These are phyloP conservation scores for Pyricularia sp. DNA, from an alignment of 2,329 filamentous ascomycete species.

Conservation along the genomic window DNA sequence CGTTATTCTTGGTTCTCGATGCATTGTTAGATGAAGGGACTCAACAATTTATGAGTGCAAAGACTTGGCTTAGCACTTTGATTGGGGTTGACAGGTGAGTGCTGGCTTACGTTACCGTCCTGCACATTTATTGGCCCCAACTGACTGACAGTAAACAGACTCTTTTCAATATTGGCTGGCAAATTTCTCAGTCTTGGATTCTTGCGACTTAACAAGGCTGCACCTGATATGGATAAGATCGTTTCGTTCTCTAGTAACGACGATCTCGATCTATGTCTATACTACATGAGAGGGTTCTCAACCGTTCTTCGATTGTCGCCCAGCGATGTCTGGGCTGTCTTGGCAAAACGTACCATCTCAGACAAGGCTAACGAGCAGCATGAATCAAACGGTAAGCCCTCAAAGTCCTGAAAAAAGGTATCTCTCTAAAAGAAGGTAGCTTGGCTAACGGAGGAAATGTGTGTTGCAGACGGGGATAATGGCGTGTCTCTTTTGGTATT, in stretches of 20 bases:
- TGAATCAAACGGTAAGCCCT: background rate
- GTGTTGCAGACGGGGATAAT: slow-evolving; percentile 31
- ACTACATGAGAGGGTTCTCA: slow-evolving; percentile 66
- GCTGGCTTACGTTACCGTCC: background rate
- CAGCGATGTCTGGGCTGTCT: slow-evolving; percentile 59
- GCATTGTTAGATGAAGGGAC: slow-evolving; percentile 62
- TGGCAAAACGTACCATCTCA: slow-evolving; percentile 53
- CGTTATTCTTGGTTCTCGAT: slow-evolving; percentile 75
- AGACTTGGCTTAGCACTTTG: slow-evolving; percentile 68
- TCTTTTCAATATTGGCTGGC: slow-evolving; percentile 51
- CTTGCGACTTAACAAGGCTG: slow-evolving; percentile 25
- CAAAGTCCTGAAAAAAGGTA: background rate
- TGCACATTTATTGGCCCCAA: slow-evolving; percentile 12
- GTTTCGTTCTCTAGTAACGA: slow-evolving; percentile 34
- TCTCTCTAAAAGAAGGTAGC: background rate
- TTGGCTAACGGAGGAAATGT: background rate
- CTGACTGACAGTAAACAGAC: slow-evolving; percentile 23
- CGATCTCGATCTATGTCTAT: slow-evolving; percentile 67
- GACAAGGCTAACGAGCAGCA: background rate
- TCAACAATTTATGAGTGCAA: slow-evolving; percentile 67
- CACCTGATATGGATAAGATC: slow-evolving; percentile 22
- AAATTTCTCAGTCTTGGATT: slow-evolving; percentile 50
- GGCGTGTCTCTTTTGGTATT: slow-evolving; percentile 54
- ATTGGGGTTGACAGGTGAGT: slow-evolving; percentile 53
- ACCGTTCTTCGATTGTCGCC: slow-evolving; percentile 63